Conservation (phyloP, 1,284 basidiomycete genomes). For the Ustilago cynodontis region DNA sequence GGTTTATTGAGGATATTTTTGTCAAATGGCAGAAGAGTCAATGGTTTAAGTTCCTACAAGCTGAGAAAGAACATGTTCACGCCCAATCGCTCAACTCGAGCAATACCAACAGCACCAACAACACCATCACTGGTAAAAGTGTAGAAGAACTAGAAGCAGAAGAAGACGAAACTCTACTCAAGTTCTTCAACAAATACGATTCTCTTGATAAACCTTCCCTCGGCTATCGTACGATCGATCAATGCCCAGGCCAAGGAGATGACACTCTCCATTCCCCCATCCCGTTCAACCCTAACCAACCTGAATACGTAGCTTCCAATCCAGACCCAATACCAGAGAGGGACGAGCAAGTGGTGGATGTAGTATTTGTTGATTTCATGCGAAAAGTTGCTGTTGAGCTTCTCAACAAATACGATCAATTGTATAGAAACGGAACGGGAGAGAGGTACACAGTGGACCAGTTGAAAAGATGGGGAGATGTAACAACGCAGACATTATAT, state of each 20-base stretch:
- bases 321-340: constrained; percentile 32
- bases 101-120: constrained; percentile 14
- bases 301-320: constrained; percentile 64
- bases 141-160: constrained; percentile 47
- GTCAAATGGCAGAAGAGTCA: constrained; percentile 50
- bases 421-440: constrained; percentile 26
- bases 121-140: too few species aligned
- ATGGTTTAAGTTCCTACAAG: constrained; percentile 46
- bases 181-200: constrained; percentile 45
- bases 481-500: constrained; percentile 66
- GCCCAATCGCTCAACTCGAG: constrained; percentile 21
- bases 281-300: constrained; percentile 55
- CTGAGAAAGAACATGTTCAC: constrained; percentile 21
- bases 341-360: constrained; percentile 51
- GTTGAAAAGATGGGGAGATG: constrained; percentile 53
- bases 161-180: constrained; percentile 43
- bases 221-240: constrained; percentile 68
- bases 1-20: constrained; percentile 50
- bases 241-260: constrained; percentile 58
- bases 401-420: constrained; percentile 37
- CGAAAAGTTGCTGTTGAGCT: constrained; percentile 43
- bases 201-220: constrained; percentile 52
- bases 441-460: constrained; percentile 45
- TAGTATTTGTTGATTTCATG: constrained; percentile 53
- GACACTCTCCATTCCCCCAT: constrained; percentile 61